phyloP scores from a whole-genome alignment of 2,329 filamentous ascomycete genomes.

The Daldinia sp. region DNA sequence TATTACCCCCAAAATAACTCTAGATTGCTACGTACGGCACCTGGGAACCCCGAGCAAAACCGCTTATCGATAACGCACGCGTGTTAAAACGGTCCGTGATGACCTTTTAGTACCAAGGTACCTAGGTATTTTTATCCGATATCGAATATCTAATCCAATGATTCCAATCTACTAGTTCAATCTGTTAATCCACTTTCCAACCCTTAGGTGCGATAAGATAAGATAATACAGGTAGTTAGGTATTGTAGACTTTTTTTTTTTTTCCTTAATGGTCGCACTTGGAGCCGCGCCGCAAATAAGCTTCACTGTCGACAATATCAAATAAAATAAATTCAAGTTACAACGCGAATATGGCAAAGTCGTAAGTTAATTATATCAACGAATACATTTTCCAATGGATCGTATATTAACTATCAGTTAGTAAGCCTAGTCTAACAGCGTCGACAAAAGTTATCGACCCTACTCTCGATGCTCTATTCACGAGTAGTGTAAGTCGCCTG shows the following conservation, averaged over 20 bases:
- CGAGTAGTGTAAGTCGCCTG: constrained; percentile 69
- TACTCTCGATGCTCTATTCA: constrained; percentile 73
- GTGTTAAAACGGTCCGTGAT: not conserved
- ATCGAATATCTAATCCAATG: constrained; percentile 3
- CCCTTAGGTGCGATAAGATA: constrained; percentile 30
- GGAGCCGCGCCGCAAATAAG: not conserved
- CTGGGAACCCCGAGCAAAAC: constrained; percentile 38
- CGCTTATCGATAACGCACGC: constrained; percentile 41
- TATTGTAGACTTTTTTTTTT: constrained; percentile 40
- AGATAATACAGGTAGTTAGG: not conserved
- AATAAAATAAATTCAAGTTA: not conserved
- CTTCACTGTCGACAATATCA: constrained; percentile 1
- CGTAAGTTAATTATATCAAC: constrained; percentile 34
- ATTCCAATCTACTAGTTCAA: constrained; percentile 1
- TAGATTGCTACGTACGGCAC: constrained; percentile 37
- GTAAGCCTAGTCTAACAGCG: constrained; percentile 53
- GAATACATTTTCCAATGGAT: not conserved
- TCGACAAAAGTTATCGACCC: constrained; percentile 70
- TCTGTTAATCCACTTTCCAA: constrained; percentile 7
- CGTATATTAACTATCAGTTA: constrained; percentile 41
- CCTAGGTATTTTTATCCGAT: constrained; percentile 20
- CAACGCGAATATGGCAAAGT: constrained; percentile 45
- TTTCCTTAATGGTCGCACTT: not conserved
- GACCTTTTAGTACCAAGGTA: constrained; percentile 7
- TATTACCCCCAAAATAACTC: constrained; percentile 33